phyloP scores from a whole-genome alignment of 2,329 filamentous ascomycete genomes.

The Fusarium heterosporum region DNA sequence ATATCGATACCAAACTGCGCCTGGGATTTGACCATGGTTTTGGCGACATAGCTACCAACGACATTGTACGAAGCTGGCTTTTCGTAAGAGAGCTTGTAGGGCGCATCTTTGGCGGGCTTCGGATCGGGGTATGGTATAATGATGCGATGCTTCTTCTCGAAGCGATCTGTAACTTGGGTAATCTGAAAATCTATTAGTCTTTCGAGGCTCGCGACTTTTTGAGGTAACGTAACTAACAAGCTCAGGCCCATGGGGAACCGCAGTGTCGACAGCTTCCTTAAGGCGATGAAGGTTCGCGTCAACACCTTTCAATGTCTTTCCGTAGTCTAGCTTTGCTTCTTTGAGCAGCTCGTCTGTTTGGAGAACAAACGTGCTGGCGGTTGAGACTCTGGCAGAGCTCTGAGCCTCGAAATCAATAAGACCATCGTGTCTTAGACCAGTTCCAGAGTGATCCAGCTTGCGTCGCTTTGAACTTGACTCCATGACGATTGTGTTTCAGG shows the following conservation, averaged over 20 bases:
- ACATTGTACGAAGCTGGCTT: slow-evolving; percentile 85
- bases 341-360: slow-evolving; percentile 70
- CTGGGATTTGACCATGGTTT: slow-evolving; percentile 76
- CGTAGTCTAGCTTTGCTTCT: slow-evolving; percentile 65
- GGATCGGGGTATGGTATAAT: slow-evolving; percentile 88
- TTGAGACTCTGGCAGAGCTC: slow-evolving; percentile 56
- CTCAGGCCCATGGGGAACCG: slow-evolving; percentile 61
- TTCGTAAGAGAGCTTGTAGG: slow-evolving; percentile 84
- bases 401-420: slow-evolving; percentile 58
- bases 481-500: slow-evolving; percentile 51
- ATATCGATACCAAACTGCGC: slow-evolving; percentile 76
- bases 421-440: slow-evolving; percentile 50
- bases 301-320: slow-evolving; percentile 59
- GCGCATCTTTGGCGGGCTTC: slow-evolving; percentile 77
- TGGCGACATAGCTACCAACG: slow-evolving; percentile 85
- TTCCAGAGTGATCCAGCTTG: slow-evolving; percentile 58
- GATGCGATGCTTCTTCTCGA: slow-evolving; percentile 75
- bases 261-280: slow-evolving; percentile 65
- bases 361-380: slow-evolving; percentile 67
- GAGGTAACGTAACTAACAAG: slow-evolving; percentile 58
- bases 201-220: neutral
- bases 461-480: slow-evolving; percentile 62
- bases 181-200: slow-evolving; percentile 59
- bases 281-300: slow-evolving; percentile 63
- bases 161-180: slow-evolving; percentile 72